Base-by-base conservation (phyloP, 495 filamentous ascomycete species). In the Aspergillus wentii region DNA sequence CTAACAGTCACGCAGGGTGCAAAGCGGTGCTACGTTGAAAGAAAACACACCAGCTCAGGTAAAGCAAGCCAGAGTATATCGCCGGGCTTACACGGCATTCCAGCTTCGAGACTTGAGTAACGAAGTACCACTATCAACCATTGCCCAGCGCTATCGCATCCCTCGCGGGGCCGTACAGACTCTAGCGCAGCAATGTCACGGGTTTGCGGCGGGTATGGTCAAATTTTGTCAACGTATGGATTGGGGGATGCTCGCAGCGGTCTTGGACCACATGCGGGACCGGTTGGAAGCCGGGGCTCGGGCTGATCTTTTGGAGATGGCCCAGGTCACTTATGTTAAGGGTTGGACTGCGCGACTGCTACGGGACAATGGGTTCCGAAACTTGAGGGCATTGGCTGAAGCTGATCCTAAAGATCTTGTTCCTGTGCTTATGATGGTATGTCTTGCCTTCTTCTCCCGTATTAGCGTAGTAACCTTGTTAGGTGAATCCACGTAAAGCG, bases 61-160 rank as follows among this genome's bases (percentile, higher is more conserved):
- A 14, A 74, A 79, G 32, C 68, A 56, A 17, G 73, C 74, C 2
- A 72, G 78, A 8, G 75, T 85, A 23, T 87, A 90, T 50, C 75
- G 76, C n/a, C 76, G 85, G 13, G 87, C 88, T 48, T 92, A 88
- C 49, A 67, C 83, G 13, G 83, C 86, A 8, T 74, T 92, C 30
- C 87, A 90, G 51, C 76, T 92, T 23, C 80, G 86, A 14, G 84
- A 90, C 49, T 61, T 92, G 21, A 87, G 85, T 59, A 90, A 88
- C 49, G 86, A 90, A 42, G 66, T 78, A 16, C 86, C 86, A 1
- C 69, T 90, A 5, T 75, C 85, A 36, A 54, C 66, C 1, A 83
- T 92, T 22, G 79, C 86, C 1, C 59, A 57, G 13, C 85, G 85
- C 43, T 90, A 86, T 50, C 74, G 75, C 14, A 76, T 78, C 34